These are phyloP conservation scores for Ilyonectria robusta DNA, from an alignment of 2,329 filamentous ascomycete genomes.

Conservation along the genomic window DNA sequence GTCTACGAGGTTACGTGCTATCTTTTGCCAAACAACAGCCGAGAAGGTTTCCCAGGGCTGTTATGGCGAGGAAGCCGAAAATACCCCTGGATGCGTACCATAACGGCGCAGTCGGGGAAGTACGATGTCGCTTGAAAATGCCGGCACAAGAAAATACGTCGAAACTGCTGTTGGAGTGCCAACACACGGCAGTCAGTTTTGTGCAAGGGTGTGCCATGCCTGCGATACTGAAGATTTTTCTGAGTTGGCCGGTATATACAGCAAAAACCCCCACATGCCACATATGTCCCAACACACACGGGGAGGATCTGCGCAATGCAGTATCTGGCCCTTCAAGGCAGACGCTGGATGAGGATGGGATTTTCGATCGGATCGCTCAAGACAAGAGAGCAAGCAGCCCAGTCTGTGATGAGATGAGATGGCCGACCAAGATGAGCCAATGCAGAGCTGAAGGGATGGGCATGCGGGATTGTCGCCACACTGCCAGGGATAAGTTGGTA, in stretches of 20 bases:
- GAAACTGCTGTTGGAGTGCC: background rate
- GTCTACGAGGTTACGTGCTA: conserved; percentile 9
- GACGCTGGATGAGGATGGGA: background rate
- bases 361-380: conserved; percentile 12
- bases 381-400: background rate
- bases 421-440: conserved; percentile 17
- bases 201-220: background rate
- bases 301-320: background rate
- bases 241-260: conserved; percentile 9
- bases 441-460: conserved; percentile 10
- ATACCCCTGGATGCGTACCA: background rate
- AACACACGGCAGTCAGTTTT: background rate
- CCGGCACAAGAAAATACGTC: conserved; percentile 7
- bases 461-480: background rate
- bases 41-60: conserved; percentile 1
- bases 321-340: background rate
- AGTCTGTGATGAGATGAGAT: conserved; percentile 19
- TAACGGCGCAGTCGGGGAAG: background rate
- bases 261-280: background rate
- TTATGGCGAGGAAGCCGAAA: conserved; percentile 1
- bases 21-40: conserved; percentile 6
- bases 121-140: conserved; percentile 5
- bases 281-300: background rate
- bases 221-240: background rate
- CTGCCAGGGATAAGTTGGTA: background rate